phyloP scores from a whole-genome alignment of 2,329 filamentous ascomycete species.

The Periglandula ipomoeae region DNA sequence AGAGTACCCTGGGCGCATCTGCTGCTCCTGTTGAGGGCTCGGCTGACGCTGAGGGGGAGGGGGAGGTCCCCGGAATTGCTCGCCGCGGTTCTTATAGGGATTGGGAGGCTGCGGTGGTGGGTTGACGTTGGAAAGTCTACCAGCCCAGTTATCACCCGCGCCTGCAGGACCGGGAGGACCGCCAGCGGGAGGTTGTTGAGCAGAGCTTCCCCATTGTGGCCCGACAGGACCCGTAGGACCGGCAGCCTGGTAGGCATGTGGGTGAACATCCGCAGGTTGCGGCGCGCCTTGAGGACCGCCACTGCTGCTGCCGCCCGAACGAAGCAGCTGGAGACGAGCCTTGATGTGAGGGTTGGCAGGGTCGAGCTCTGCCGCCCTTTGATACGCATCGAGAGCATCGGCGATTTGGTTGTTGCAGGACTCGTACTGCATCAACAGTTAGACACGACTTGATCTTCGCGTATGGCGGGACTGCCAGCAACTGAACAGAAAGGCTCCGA shows the following conservation, averaged over 20 bases:
- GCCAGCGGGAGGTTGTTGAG: conserved; percentile 40
- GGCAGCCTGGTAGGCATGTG: conserved; percentile 80
- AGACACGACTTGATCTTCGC: conserved; percentile 18
- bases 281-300: conserved; percentile 66
- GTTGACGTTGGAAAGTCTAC: conserved; percentile 70
- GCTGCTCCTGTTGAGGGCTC: conserved; percentile 62
- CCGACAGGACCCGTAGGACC: conserved; percentile 75
- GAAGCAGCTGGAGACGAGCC: conserved; percentile 79
- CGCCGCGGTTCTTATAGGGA: conserved; percentile 65
- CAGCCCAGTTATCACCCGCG: conserved; percentile 47
- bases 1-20: conserved; percentile 54
- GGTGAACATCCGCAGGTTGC: conserved; percentile 92
- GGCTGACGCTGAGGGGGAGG: conserved; percentile 61
- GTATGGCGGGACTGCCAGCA: not conserved
- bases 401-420: conserved; percentile 98
- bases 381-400: conserved; percentile 92
- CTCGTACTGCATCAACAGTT: conserved; percentile 59
- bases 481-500: conserved; percentile 24
- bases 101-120: conserved; percentile 67
- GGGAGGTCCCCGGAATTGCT: conserved; percentile 56
- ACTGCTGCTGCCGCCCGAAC: conserved; percentile 67
- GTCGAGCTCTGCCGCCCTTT: conserved; percentile 88
- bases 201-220: conserved; percentile 81
- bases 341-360: conserved; percentile 94
- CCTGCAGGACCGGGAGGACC: conserved; percentile 54